Percentiles rank a stretch among this genome's conserved stretches.
Evolutionary conservation across 805 yeast genomes (phyloP).

Genomic region (Zygoascus ofunaensis): DNA sequence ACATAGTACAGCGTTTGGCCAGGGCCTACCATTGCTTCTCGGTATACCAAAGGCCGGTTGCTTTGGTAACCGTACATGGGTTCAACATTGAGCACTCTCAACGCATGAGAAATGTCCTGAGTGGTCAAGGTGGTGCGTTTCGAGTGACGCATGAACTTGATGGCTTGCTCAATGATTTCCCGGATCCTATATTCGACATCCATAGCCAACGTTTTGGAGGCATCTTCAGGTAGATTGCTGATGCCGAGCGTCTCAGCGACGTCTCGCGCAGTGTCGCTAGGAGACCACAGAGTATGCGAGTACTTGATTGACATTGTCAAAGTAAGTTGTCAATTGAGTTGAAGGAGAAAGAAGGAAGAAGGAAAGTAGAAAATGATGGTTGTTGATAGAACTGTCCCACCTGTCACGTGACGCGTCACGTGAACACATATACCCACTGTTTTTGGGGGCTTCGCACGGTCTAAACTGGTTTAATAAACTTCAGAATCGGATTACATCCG

Average conservation of each 20-base stretch:
- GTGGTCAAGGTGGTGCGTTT: conserved; percentile 76
- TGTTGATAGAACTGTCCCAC: no score
- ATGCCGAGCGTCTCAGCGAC: conserved; percentile 90
- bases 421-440: no score
- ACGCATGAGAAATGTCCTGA: conserved; percentile 70
- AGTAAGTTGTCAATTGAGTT: not conserved
- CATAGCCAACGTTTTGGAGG: conserved; percentile 92
- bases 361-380: no score
- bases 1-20: conserved; percentile 91
- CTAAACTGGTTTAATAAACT: no score
- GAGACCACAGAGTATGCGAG: conserved; percentile 94
- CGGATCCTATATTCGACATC: conserved; percentile 97
- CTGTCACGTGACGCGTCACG: no score
- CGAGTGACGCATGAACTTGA: conserved; percentile 90
- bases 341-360: no score
- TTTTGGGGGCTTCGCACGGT: no score
- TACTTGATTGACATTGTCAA: conserved; percentile 23
- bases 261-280: conserved; percentile 92
- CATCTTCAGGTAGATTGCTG: conserved; percentile 70
- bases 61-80: conserved; percentile 86
- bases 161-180: conserved; percentile 91
- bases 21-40: conserved; percentile 80
- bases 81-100: conserved; percentile 81
- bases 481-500: no score
- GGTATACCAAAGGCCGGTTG: conserved; percentile 60